Conservation (phyloP, 495 filamentous ascomycete genomes). For the Elaphomyces granulatus region DNA sequence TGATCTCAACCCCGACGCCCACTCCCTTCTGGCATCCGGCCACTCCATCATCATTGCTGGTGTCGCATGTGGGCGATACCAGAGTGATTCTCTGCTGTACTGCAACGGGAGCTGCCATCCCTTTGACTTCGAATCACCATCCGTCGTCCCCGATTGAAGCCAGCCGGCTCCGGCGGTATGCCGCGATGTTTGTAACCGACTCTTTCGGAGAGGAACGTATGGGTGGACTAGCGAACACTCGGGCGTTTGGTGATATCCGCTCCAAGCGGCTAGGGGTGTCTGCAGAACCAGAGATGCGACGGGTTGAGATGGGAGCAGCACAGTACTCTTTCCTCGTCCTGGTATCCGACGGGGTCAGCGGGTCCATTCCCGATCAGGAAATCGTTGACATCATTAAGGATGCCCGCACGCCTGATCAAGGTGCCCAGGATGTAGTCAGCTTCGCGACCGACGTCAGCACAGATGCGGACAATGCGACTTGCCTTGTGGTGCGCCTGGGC, state of each 20-base stretch:
- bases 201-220: constrained; percentile 97
- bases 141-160: constrained; percentile 76
- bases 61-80: constrained; percentile 87
- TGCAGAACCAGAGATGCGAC: constrained; percentile 76
- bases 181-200: constrained; percentile 77
- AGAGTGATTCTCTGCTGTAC: constrained; percentile 78
- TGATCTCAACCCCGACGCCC: constrained; percentile 83
- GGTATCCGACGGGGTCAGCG: constrained; percentile 75
- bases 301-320: constrained; percentile 58
- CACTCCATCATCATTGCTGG: constrained; percentile 66
- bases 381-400: constrained; percentile 94
- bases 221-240: constrained; percentile 82
- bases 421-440: constrained; percentile 57
- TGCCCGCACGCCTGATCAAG: constrained; percentile 77
- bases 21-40: constrained; percentile 91
- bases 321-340: constrained; percentile 83
- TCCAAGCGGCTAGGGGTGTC: constrained; percentile 86
- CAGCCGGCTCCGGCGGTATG: constrained; percentile 69
- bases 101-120: constrained; percentile 55
- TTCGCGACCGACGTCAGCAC: constrained; percentile 74
- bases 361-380: constrained; percentile 75
- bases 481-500: constrained; percentile 75
- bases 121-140: constrained; percentile 79
- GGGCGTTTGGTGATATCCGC: constrained; percentile 81
- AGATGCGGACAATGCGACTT: constrained; percentile 92